Evolutionary conservation across 164 flowering plant genomes (phyloP).

Genomic region (Vitis riparia): DNA sequence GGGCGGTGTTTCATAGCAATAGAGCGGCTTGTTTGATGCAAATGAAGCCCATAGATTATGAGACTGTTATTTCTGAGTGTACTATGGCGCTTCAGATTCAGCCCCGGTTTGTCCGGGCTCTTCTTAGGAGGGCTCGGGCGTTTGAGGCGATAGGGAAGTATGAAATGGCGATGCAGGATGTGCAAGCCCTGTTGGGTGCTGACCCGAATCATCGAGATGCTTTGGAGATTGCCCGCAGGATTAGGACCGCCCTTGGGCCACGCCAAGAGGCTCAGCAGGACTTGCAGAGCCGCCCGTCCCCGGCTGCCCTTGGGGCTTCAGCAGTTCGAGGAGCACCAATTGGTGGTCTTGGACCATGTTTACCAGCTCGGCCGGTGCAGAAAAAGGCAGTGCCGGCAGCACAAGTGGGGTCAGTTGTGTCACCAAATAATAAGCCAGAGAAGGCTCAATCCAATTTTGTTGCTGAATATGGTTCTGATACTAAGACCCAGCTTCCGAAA

Average conservation of each 20-base stretch:
- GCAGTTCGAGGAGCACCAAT: conserved; percentile 93
- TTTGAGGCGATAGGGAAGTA: conserved; percentile 79
- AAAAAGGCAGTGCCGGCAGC: conserved; percentile 47
- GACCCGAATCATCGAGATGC: conserved; percentile 83
- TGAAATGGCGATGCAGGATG: conserved; percentile 93
- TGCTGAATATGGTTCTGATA: conserved; percentile 52
- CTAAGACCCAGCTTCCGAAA: conserved; percentile 45
- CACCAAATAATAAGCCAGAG: conserved; percentile 44
- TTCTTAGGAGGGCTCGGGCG: conserved; percentile 85
- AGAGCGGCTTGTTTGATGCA: conserved; percentile 98
- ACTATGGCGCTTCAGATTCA: conserved; percentile 79
- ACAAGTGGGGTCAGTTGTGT: conserved; percentile 22
- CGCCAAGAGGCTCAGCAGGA: conserved; percentile 86
- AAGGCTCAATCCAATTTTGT: conserved; percentile 33
- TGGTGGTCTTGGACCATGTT: conserved; percentile 84
- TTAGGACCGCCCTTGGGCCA: conserved; percentile 64
- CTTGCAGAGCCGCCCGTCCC: conserved; percentile 89
- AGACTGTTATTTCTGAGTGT: conserved; percentile 83
- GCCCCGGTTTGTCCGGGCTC: conserved; percentile 76
- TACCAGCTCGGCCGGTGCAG: conserved; percentile 78
- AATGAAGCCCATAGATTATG: conserved; percentile 90
- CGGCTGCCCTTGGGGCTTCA: conserved; percentile 98
- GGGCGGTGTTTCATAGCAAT: conserved; percentile 95
- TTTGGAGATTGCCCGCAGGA: conserved; percentile 65
- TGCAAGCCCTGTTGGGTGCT: conserved; percentile 52